Evolutionary conservation across 257 asterid genomes (phyloP), one percentile per base, ranked within the genome.

Genomic region (Solanum rostratum): DNA sequence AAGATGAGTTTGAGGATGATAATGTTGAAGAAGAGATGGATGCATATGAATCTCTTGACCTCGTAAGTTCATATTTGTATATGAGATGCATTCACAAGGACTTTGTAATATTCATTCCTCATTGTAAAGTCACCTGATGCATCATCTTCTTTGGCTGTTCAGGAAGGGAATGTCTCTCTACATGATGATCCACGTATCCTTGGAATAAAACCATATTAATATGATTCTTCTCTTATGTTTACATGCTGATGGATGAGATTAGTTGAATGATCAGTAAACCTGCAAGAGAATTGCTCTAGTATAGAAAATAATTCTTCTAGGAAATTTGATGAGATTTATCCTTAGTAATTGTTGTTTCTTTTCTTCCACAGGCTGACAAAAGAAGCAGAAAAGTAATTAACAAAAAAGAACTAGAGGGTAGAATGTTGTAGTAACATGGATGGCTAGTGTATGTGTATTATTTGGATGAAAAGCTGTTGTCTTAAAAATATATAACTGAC

Each of bases 131-230:
- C 83, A 43, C 66, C 50, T 80, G 71, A 63, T 45, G 52, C 27
- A 43, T 60, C 53, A 5, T 81, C 46, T 80, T 83, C 24, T 69
- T 92, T 91, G 97, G 96, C 83, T 83, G 97, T 88, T 54, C 91
- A 83, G 84, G 92, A 86, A 74, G 87, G 89, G 50, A 65, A 90
- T 78, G 86, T 86, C 78, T 85, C 92, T 60, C 83, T 87, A 43
- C 87, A 81, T 76, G 90, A 90, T 10, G 85, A 85, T 83, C 86
- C 94, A 65, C 87, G 98, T 95, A 95, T 94, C 96, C 96, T 93
- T 91, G 83, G 83, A 79, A 74, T 54, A 84, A 79, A 33, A 49
- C 83, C 84, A 80, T 29, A 10, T 71, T 43, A 84, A 22, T 29
- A 13, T 29, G 12, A 33, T 39, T 71, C 30, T 80, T 24, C 39